These are phyloP conservation scores for Colletotrichum plurivorum DNA, from an alignment of 2,329 filamentous ascomycete genomes.

Conservation along the genomic window DNA sequence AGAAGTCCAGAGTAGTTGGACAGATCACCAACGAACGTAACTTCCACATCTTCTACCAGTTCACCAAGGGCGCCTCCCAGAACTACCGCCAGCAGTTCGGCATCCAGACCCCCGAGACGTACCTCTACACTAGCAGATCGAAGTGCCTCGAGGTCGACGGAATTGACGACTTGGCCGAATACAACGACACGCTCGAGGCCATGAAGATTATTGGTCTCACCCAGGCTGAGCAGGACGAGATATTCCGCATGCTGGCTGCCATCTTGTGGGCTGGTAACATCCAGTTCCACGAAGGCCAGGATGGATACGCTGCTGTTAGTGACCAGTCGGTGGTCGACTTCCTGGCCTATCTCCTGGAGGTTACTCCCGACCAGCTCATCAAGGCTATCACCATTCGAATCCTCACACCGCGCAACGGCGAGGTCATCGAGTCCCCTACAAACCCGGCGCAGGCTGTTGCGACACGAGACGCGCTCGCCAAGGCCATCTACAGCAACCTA, in stretches of 20 bases:
- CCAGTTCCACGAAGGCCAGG: constrained; percentile 89
- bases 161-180: constrained; percentile 93
- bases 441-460: constrained; percentile 89
- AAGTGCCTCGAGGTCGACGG: constrained; percentile 96
- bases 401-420: constrained; percentile 77
- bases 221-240: constrained; percentile 92
- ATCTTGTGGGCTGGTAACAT: constrained; percentile 97
- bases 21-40: constrained; percentile 97
- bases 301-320: constrained; percentile 86
- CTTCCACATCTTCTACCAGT: constrained; percentile 99
- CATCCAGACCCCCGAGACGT: constrained; percentile 91
- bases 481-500: constrained; percentile 96
- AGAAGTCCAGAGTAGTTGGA: constrained; percentile 94
- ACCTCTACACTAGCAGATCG: constrained; percentile 92
- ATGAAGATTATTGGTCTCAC: constrained; percentile 95
- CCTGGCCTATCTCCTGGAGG: constrained; percentile 92
- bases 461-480: constrained; percentile 91
- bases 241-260: constrained; percentile 94
- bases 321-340: constrained; percentile 96
- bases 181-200: constrained; percentile 89
- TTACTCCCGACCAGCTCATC: constrained; percentile 83
- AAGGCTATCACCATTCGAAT: constrained; percentile 92
- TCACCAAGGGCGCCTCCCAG: constrained; percentile 93
- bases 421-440: constrained; percentile 81
- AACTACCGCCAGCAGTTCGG: constrained; percentile 91